Percentiles rank a stretch among this genome's conserved stretches.
Evolutionary conservation across 2,329 filamentous ascomycete species (phyloP).

Genomic region (Fusarium sp.): DNA sequence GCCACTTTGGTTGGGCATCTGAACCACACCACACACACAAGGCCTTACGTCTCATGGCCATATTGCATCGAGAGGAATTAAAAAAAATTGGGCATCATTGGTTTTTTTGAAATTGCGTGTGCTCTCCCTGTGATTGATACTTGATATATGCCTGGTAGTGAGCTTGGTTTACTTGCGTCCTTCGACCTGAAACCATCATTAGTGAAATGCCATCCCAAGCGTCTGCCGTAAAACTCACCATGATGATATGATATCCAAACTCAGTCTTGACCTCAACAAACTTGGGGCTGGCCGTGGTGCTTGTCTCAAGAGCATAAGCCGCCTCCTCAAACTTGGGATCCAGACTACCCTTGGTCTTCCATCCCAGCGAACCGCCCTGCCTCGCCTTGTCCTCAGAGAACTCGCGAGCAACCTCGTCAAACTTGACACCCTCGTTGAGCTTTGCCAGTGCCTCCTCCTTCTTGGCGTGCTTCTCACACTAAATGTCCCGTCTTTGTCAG

Average conservation of each 20-base stretch:
- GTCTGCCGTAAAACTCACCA: slow-evolving; percentile 59
- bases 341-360: slow-evolving; percentile 73
- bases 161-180: slow-evolving; percentile 49
- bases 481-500: slow-evolving; percentile 12
- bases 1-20: slow-evolving; percentile 58
- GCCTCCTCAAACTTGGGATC: slow-evolving; percentile 75
- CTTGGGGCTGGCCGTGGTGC: slow-evolving; percentile 69
- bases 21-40: slow-evolving; percentile 50
- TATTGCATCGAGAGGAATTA: slow-evolving; percentile 52
- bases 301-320: slow-evolving; percentile 72
- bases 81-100: slow-evolving; percentile 50
- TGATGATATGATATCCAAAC: slow-evolving; percentile 81
- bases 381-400: slow-evolving; percentile 81
- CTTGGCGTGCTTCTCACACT: slow-evolving; percentile 78
- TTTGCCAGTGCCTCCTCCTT: slow-evolving; percentile 78
- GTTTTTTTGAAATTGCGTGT: slow-evolving; percentile 26
- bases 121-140: background rate
- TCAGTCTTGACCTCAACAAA: slow-evolving; percentile 75
- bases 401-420: slow-evolving; percentile 75
- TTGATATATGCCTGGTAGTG: background rate
- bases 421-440: slow-evolving; percentile 70
- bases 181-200: slow-evolving; percentile 48
- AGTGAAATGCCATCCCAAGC: background rate
- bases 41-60: slow-evolving; percentile 47
- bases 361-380: slow-evolving; percentile 73